These are phyloP conservation scores for Glycyrrhiza uralensis DNA, from an alignment of 306 rosid genomes.

Conservation along the genomic window DNA sequence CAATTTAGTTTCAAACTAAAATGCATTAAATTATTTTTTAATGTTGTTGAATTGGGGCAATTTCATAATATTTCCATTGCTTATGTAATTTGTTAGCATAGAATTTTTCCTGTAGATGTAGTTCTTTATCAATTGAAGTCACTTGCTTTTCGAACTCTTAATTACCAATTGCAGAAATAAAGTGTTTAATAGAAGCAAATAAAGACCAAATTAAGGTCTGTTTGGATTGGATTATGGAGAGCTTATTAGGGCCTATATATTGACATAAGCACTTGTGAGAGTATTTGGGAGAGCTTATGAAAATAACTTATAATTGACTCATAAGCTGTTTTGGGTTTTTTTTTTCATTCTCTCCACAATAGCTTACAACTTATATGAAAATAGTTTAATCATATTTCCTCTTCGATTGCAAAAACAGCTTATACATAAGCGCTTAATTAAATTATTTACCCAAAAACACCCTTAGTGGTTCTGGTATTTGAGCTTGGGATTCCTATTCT, in stretches of 20 bases:
- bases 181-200: background rate
- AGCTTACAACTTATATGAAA: too few species aligned
- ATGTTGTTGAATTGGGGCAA: background rate
- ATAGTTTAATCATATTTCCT: too few species aligned
- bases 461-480: background rate
- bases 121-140: background rate
- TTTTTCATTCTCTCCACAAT: too few species aligned
- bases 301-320: too few species aligned
- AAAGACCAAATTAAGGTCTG: background rate
- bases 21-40: background rate
- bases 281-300: too few species aligned
- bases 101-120: background rate
- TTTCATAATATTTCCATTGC: background rate
- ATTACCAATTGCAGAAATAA: background rate
- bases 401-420: too few species aligned
- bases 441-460: too few species aligned
- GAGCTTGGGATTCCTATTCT: constrained; percentile 10
- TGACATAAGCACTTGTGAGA: too few species aligned
- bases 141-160: background rate
- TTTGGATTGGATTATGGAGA: too few species aligned
- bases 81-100: background rate
- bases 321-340: too few species aligned
- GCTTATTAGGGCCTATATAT: too few species aligned
- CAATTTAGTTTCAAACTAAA: background rate
- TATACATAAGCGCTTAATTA: too few species aligned